phyloP scores from a whole-genome alignment of 148 eudicot species.

The Rhododendron williamsianum region DNA sequence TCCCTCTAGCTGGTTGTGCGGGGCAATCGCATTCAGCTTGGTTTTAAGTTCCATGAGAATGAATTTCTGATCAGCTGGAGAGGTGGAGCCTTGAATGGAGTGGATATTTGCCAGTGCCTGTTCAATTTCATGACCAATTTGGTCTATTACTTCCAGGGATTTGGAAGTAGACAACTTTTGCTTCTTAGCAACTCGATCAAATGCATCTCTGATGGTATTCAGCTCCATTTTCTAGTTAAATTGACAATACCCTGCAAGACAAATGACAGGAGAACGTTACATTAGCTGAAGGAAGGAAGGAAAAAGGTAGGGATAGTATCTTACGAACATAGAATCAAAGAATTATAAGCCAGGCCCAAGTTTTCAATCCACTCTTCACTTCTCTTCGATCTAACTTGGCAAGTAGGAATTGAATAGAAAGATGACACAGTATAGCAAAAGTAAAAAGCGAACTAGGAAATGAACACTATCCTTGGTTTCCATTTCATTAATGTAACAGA shows the following conservation, averaged over 20 bases:
- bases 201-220: conserved; percentile 33
- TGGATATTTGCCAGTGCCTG: conserved; percentile 34
- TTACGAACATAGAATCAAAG: background rate
- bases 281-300: background rate
- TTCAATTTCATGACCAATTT: conserved; percentile 37
- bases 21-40: conserved; percentile 28
- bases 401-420: background rate
- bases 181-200: conserved; percentile 48
- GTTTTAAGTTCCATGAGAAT: conserved; percentile 31
- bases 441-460: background rate
- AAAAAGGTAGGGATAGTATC: background rate
- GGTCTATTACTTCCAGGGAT: conserved; percentile 41
- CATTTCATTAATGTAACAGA: background rate
- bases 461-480: background rate
- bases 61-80: conserved; percentile 25
- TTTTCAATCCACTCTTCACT: background rate
- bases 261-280: background rate
- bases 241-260: conserved; percentile 14
- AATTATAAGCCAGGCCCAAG: background rate
- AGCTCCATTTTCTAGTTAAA: conserved; percentile 36
- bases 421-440: background rate
- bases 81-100: conserved; percentile 19
- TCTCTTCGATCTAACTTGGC: background rate
- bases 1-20: conserved; percentile 27
- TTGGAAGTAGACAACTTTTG: conserved; percentile 43